Conservation (phyloP, 768 basidiomycete genomes). For the Podaxis sp. region DNA sequence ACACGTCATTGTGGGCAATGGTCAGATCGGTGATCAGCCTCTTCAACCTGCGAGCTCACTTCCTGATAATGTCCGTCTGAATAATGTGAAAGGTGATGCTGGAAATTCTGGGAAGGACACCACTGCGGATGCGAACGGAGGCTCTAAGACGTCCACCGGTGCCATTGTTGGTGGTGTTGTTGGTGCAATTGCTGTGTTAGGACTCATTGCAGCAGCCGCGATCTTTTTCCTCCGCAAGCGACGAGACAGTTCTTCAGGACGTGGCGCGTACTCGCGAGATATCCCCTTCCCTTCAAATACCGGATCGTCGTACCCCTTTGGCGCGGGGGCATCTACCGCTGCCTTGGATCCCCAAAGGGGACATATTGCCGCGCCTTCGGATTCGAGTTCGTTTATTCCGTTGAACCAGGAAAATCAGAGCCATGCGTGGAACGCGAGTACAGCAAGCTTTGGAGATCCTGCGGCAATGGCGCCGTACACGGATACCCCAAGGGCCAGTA, state of each 20-base stretch:
- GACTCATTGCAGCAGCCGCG: constrained; percentile 35
- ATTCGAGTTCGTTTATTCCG: constrained; percentile 74
- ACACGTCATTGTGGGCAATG: constrained; percentile 76
- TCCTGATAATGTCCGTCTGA: constrained; percentile 48
- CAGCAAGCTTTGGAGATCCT: constrained; percentile 38
- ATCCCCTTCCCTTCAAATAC: constrained; percentile 24
- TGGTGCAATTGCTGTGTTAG: constrained; percentile 52
- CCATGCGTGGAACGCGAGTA: constrained; percentile 60
- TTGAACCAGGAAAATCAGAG: constrained; percentile 61
- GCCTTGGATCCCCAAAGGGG: constrained; percentile 2
- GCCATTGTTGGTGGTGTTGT: constrained; percentile 51
- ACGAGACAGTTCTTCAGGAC: constrained; percentile 10
- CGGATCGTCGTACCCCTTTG: constrained; percentile 22
- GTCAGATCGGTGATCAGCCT: constrained; percentile 73
- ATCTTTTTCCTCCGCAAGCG: constrained; percentile 18
- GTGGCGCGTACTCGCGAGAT: neutral
- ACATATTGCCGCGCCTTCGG: constrained; percentile 32
- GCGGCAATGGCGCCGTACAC: constrained; percentile 24
- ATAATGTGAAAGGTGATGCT: constrained; percentile 39
- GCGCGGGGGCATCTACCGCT: constrained; percentile 20
- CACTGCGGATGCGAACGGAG: constrained; percentile 16
- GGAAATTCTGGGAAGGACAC: constrained; percentile 12
- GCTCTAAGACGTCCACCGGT: constrained; percentile 34
- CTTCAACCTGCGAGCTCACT: constrained; percentile 41
- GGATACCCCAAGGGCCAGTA: constrained; percentile 24